Conservation (phyloP, 768 basidiomycete species). For the Mycena olivaceomarginata region DNA sequence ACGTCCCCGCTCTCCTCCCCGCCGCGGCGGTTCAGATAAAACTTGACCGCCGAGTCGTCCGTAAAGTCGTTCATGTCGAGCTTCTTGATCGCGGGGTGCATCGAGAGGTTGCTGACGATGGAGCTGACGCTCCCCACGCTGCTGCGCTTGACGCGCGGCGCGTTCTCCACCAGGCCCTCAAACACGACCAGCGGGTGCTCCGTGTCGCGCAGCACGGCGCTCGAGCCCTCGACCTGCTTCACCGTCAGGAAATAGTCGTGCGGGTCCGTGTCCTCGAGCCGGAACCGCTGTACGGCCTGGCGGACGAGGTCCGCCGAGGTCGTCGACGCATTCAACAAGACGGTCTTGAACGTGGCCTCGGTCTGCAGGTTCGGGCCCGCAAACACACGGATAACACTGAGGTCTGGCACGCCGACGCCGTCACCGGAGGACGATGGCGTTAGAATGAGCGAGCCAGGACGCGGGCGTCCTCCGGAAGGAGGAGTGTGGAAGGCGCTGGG, state of each 20-base stretch:
- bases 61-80: conserved; percentile 98
- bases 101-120: conserved; percentile 92
- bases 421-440: conserved; percentile 77
- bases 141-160: conserved; percentile 92
- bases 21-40: conserved; percentile 88
- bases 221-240: conserved; percentile 94
- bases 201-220: conserved; percentile 79
- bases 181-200: conserved; percentile 95
- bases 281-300: conserved; percentile 97
- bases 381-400: conserved; percentile 97
- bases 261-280: conserved; percentile 74
- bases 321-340: conserved; percentile 91
- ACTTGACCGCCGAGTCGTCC: conserved; percentile 97
- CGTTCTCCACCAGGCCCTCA: conserved; percentile 88
- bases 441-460: conserved; percentile 88
- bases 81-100: conserved; percentile 96
- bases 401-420: conserved; percentile 81
- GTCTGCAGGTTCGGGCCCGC: conserved; percentile 94
- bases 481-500: conserved; percentile 58
- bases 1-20: conserved; percentile 63
- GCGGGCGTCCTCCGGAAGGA: conserved; percentile 72
- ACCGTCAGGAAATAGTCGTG: conserved; percentile 91
- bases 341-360: conserved; percentile 99
- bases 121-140: conserved; percentile 96
- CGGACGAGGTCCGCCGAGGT: conserved; percentile 89